Conservation (phyloP, 768 basidiomycete species). For the Suillus hirtellus region DNA sequence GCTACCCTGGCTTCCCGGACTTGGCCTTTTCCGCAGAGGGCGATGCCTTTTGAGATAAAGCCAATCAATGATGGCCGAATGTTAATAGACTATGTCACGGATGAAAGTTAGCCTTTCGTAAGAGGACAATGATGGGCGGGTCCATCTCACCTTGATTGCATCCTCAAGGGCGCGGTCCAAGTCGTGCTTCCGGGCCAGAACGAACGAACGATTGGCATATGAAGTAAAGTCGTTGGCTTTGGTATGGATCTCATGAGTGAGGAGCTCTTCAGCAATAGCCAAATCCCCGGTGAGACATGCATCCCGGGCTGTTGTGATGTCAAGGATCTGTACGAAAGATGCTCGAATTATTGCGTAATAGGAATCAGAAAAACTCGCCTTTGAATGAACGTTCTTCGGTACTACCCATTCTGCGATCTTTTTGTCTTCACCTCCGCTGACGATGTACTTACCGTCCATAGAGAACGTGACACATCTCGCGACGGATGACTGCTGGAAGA, state of each 20-base stretch:
- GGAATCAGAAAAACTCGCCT: background rate
- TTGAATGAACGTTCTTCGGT: background rate
- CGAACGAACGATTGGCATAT: background rate
- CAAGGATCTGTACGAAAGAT: background rate
- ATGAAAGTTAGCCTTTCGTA: background rate
- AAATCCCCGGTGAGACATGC: background rate
- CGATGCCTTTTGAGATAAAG: background rate
- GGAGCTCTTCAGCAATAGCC: background rate
- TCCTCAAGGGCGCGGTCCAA: background rate
- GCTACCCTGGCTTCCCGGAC: background rate
- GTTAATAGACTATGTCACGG: background rate
- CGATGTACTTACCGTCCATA: background rate
- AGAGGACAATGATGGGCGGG: too few species aligned
- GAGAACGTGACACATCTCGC: background rate
- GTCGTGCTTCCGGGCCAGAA: background rate
- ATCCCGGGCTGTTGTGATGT: background rate
- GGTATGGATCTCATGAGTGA: background rate
- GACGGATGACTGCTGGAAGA: background rate
- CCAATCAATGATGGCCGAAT: background rate
- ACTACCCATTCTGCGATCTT: background rate
- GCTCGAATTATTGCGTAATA: background rate
- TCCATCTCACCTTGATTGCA: background rate
- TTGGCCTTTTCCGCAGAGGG: background rate
- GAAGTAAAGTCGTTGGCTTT: background rate
- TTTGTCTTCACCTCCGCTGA: background rate